Evolutionary conservation across 2,329 filamentous ascomycete species (phyloP).

Genomic region (Setomelanomma holmii): DNA sequence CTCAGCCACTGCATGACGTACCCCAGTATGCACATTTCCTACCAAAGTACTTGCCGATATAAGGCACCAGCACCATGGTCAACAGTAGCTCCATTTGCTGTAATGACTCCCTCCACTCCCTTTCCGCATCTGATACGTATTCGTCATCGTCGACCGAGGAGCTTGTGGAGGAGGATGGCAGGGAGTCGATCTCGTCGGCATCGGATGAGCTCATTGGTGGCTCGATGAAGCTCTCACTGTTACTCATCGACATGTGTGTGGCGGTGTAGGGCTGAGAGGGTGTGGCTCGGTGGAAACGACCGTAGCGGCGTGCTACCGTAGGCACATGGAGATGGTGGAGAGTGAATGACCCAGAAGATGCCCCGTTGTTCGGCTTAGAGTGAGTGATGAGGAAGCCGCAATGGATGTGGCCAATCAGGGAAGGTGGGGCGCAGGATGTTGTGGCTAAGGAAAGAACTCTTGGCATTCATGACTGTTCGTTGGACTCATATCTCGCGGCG

Average conservation of each 20-base stretch:
- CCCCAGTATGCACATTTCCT: conserved; percentile 96
- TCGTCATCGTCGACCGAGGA: conserved; percentile 64
- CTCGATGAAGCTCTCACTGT: conserved; percentile 48
- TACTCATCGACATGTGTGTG: conserved; percentile 46
- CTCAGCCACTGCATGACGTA: conserved; percentile 57
- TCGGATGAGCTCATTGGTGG: conserved; percentile 37
- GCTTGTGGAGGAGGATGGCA: conserved; percentile 59
- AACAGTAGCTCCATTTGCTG: conserved; percentile 92
- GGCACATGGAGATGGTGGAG: conserved; percentile 22
- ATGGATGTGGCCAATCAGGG: conserved; percentile 32
- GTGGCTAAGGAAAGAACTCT: conserved; percentile 13
- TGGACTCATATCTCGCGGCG: conserved; percentile 26
- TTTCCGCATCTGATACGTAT: conserved; percentile 81
- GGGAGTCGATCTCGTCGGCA: conserved; percentile 57
- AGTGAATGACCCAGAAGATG: conserved; percentile 10
- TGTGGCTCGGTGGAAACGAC: not conserved
- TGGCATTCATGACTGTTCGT: conserved; percentile 13
- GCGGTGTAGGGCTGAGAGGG: not conserved
- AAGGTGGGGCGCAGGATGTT: conserved; percentile 29
- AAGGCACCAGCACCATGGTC: conserved; percentile 94
- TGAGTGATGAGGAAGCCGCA: conserved; percentile 3
- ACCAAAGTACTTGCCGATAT: conserved; percentile 92
- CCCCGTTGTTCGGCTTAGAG: not conserved
- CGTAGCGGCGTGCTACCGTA: conserved; percentile 20
- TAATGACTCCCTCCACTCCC: conserved; percentile 92